Evolutionary conservation across 352 stramenopile genomes (phyloP).

Genomic region (Phytophthora podocarpi): DNA sequence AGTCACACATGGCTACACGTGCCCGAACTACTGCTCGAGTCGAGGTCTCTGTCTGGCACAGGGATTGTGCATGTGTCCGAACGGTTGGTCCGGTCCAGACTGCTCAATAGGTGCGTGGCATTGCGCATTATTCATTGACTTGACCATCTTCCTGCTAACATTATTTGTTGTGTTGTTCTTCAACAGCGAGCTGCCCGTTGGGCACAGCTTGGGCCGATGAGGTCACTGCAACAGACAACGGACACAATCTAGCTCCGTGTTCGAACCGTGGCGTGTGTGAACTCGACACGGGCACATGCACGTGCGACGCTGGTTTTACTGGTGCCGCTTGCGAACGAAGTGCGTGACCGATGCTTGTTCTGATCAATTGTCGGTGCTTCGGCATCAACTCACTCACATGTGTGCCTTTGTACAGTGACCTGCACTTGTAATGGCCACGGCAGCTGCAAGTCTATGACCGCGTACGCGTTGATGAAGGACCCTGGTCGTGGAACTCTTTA

Average conservation of each 20-base stretch:
- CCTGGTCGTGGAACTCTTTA: constrained; percentile 52
- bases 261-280: constrained; percentile 85
- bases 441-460: constrained; percentile 79
- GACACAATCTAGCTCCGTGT: constrained; percentile 89
- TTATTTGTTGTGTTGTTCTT: neutral
- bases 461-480: constrained; percentile 64
- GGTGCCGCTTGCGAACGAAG: constrained; percentile 80
- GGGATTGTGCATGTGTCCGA: constrained; percentile 60
- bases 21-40: constrained; percentile 73
- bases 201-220: constrained; percentile 75
- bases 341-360: constrained; percentile 30
- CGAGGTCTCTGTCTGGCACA: constrained; percentile 65
- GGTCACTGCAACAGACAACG: constrained; percentile 53
- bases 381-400: too few relatives aligned
- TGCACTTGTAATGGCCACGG: constrained; percentile 82
- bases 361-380: neutral
- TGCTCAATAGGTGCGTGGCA: constrained; percentile 54
- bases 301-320: constrained; percentile 75
- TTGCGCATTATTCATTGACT: neutral
- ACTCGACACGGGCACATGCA: constrained; percentile 58
- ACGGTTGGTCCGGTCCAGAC: constrained; percentile 52
- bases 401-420: too few relatives aligned
- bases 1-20: constrained; percentile 43
- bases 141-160: too few relatives aligned
- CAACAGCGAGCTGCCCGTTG: constrained; percentile 60